These are phyloP conservation scores for Colletotrichum sp. DNA, from an alignment of 2,329 filamentous ascomycete genomes.

Conservation along the genomic window DNA sequence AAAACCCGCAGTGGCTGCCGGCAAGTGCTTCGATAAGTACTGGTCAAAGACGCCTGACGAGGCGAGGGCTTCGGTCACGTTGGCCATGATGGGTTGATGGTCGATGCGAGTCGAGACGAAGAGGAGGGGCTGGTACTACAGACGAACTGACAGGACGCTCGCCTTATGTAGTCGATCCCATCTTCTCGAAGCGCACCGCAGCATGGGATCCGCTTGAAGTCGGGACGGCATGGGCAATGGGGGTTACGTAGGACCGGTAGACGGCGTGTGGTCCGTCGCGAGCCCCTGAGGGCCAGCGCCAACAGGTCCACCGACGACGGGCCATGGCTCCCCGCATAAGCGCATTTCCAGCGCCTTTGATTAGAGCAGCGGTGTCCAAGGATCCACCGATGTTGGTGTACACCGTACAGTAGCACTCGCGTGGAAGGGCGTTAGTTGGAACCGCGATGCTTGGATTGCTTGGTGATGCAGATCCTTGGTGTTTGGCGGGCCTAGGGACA, in stretches of 20 bases:
- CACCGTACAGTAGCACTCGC: neutral
- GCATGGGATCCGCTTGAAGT: neutral
- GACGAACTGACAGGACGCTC: neutral
- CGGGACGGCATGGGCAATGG: neutral
- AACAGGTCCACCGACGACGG: neutral
- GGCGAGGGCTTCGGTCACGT: neutral
- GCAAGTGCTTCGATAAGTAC: neutral
- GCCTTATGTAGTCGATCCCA: neutral
- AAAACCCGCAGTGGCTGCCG: neutral
- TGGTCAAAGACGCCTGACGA: neutral
- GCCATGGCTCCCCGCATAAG: neutral
- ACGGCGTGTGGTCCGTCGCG: neutral
- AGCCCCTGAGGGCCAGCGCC: neutral
- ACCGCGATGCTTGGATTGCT: neutral
- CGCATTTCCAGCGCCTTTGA: neutral
- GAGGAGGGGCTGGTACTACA: neutral
- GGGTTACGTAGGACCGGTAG: neutral
- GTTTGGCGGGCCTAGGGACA: neutral
- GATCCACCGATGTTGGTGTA: neutral
- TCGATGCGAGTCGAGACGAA: neutral
- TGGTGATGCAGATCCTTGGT: slow-evolving; percentile 1
- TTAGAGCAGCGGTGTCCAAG: neutral
- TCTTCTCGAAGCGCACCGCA: neutral
- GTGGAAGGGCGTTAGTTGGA: neutral
- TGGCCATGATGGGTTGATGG: neutral